Evolutionary conservation across 257 asterid genomes (phyloP), one percentile per base, ranked within the genome.

Genomic region (Nicotiana undulata): DNA sequence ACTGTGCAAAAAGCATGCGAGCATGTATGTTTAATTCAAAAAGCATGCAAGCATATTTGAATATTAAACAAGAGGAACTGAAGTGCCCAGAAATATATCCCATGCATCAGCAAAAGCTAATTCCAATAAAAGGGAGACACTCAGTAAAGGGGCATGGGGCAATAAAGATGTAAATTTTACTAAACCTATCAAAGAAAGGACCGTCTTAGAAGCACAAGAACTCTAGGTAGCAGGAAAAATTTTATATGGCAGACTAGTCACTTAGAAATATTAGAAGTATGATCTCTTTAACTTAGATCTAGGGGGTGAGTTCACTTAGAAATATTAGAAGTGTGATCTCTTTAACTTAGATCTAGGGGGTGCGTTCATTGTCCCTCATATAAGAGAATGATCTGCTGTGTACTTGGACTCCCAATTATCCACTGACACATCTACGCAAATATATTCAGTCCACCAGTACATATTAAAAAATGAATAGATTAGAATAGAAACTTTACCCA

Each of bases 401-500:
- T 51, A 51, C 56, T 51, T 51, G 56, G 17, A 51, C 3, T 51
- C 17, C 56, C 56, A 51, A 51, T 51, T 51, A 11, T 51, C 56
- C 56, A 51, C 17, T 13, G 56, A 51, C 56, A 12, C 16, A 15
- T 15, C 16, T 74, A 8, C 26, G 78, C 78, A 67, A 11, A 65
- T 64, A 82, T 29, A 80, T 53, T 53, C 28, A 24, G 59, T 31
- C 60, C 55, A 63, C 15, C 80, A 72, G 51, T 52, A 32, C 52
- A 81, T 34, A 49, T 74, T 7, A 72, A 6, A 46, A 15, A 24
- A 26, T 49, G 44, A 74, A 46, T 7, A 74, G 79, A 83, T 86
- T 80, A 83, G 90, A 87, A 81, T 70, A 88, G 91, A 90, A 90
- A 86, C 85, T 90, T 92, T 92, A 96, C 99, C 98, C 99, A 96